phyloP scores from a whole-genome alignment of 1,284 basidiomycete genomes.

The Prillingera fragicola region DNA sequence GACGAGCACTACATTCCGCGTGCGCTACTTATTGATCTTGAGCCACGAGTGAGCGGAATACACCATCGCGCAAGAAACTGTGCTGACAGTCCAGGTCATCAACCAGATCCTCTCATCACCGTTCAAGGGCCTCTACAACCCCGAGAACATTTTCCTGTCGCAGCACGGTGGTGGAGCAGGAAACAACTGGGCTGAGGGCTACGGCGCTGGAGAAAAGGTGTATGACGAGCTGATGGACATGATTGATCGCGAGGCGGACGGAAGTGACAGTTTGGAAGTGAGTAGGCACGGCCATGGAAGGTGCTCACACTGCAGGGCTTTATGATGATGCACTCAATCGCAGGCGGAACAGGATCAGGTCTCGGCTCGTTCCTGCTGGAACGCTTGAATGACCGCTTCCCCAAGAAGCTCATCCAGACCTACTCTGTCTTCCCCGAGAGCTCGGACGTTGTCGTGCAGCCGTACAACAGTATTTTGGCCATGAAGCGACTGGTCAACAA shows the following conservation, averaged over 20 bases:
- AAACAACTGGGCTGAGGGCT: conserved; percentile 98
- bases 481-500: conserved; percentile 92
- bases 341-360: conserved; percentile 96
- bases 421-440: conserved; percentile 98
- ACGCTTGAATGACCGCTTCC: conserved; percentile 93
- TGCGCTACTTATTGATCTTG: conserved; percentile 94
- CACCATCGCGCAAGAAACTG: background rate
- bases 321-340: conserved; percentile 98
- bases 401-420: conserved; percentile 98
- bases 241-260: conserved; percentile 97
- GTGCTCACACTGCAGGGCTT: conserved; percentile 66
- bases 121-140: conserved; percentile 91
- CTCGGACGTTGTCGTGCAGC: conserved; percentile 93
- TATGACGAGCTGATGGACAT: conserved; percentile 99
- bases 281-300: conserved; percentile 17
- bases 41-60: conserved; percentile 69
- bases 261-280: conserved; percentile 95
- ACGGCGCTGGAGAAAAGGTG: conserved; percentile 78
- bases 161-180: conserved; percentile 97
- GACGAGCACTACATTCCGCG: conserved; percentile 99
- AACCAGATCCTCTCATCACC: conserved; percentile 89
- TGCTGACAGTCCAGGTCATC: conserved; percentile 64
- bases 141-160: conserved; percentile 93
- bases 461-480: conserved; percentile 93
- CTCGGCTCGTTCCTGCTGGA: conserved; percentile 96